Percentiles rank a stretch among this genome's conserved stretches.
phyloP scores from a whole-genome alignment of 2,329 filamentous ascomycete genomes.

The Lecanoromycetidae sp. region DNA sequence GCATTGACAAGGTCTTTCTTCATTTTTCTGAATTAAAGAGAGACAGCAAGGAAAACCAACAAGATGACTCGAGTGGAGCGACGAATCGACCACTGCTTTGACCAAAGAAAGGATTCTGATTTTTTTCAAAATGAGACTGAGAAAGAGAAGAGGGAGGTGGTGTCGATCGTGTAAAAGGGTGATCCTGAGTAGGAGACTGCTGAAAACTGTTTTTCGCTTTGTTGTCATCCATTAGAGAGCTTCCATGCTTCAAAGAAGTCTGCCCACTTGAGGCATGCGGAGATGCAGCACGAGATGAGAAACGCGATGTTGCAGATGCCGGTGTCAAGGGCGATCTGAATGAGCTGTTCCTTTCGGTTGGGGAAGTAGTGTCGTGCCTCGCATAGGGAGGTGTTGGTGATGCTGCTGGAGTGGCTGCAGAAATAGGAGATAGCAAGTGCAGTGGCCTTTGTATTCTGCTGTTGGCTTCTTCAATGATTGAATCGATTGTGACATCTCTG shows the following conservation, averaged over 20 bases:
- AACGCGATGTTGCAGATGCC: conserved; percentile 25
- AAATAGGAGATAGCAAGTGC: conserved; percentile 21
- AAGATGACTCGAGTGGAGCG: conserved; percentile 40
- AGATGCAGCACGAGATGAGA: conserved; percentile 19
- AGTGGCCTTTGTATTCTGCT: conserved; percentile 18
- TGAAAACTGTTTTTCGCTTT: neutral
- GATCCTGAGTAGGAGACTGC: conserved; percentile 1
- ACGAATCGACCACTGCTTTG: conserved; percentile 43
- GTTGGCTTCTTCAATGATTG: conserved; percentile 18
- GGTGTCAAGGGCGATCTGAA: conserved; percentile 29
- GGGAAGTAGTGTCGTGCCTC: conserved; percentile 13
- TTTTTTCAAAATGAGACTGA: conserved; percentile 19
- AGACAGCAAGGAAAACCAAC: conserved; percentile 34
- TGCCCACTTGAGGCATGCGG: conserved; percentile 2
- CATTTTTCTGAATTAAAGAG: conserved; percentile 1
- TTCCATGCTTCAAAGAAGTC: neutral
- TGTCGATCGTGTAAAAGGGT: conserved; percentile 13
- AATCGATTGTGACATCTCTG: conserved; percentile 17
- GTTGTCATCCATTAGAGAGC: neutral
- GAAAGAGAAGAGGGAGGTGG: conserved; percentile 21
- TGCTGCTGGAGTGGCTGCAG: neutral
- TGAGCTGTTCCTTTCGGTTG: conserved; percentile 16
- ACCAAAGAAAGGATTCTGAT: conserved; percentile 38
- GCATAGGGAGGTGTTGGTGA: conserved; percentile 20
- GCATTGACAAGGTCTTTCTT: conserved; percentile 2